Base-by-base conservation (phyloP, 1,284 basidiomycete genomes). In the Vanrija sp. region DNA sequence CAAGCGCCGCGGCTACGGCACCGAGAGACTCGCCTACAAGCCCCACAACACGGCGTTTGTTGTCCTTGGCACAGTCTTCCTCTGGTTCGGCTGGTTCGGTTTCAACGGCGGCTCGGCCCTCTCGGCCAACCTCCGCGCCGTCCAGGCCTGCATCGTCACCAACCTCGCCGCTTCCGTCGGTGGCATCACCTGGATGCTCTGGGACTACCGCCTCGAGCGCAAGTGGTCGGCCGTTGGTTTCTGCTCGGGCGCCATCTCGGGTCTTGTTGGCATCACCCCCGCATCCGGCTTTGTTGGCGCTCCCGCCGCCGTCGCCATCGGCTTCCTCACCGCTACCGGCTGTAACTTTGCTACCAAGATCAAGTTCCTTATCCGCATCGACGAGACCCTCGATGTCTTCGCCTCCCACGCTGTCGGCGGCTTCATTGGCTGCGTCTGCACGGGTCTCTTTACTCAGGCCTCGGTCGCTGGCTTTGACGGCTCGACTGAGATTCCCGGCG, bases 21-120 rank as follows among this genome's bases (percentile, higher is more conserved):
- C 93, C 3, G 88, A 92, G 68, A 84, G 88, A 34, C 83, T 93
- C 38, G 89, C 90, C 2, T 89, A 92, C 84, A 90, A 93, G 80
- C 61, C 61, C 14, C 84, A 91, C 75, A 90, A 89, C 74, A 88
- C 87, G 3, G 85, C 86, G 43, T 91, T 94, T 74, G 89, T 98
- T 64, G 81, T 97, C 51, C 80, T 98, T 53, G 94, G 94, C 50
- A 98, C 95, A 0, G 84, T 86, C 14, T 85, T 98, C 78, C 88
- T 98, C 55, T 98, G 93, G 94, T 93, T 96, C 68, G 94, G 93
- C n/a, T 97, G 94, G 94, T 92, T 94, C 69, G 93, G 88, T 19
- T 90, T 89, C 81, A 94, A 94, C 78, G 91, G 91, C 43, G 89
- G 89, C 39, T 73, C 71, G 6, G 73, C 73, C 14, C 68, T 75